phyloP scores from a whole-genome alignment of 257 asterid genomes.

The Rehmannia glutinosa region DNA sequence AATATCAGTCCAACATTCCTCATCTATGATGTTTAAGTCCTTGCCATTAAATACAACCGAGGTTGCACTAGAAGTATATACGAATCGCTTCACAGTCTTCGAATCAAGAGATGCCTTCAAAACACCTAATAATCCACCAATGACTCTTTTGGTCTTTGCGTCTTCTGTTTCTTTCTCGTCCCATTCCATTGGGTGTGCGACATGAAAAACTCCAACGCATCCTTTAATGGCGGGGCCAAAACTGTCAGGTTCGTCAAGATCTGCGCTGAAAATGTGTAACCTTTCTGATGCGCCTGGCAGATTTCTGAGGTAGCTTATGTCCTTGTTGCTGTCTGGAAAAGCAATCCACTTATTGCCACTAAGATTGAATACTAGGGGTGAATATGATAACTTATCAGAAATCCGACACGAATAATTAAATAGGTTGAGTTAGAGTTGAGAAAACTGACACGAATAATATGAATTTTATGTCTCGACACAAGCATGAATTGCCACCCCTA shows the following conservation, averaged over 20 bases:
- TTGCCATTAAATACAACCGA: conserved; percentile 18
- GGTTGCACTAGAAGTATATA: conserved; percentile 34
- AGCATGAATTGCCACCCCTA: too few relatives aligned
- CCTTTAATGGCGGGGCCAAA: conserved; percentile 41
- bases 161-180: conserved; percentile 36
- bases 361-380: too few relatives aligned
- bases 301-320: conserved; percentile 42
- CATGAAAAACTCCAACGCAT: conserved; percentile 53
- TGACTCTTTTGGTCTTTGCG: conserved; percentile 13
- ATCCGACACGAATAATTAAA: too few relatives aligned
- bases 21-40: conserved; percentile 14
- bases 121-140: conserved; percentile 34
- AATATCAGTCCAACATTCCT: conserved; percentile 21
- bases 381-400: too few relatives aligned
- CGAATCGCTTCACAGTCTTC: conserved; percentile 40
- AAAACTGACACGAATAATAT: too few relatives aligned
- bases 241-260: conserved; percentile 36
- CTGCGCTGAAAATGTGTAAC: conserved; percentile 38
- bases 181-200: conserved; percentile 51
- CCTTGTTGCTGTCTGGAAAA: conserved; percentile 25
- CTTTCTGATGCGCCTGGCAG: conserved; percentile 41
- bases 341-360: too few relatives aligned
- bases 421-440: too few relatives aligned
- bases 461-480: too few relatives aligned
- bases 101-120: conserved; percentile 32